These are phyloP conservation scores for Ogataea henricii DNA, from an alignment of 805 yeast species.

Conservation along the genomic window DNA sequence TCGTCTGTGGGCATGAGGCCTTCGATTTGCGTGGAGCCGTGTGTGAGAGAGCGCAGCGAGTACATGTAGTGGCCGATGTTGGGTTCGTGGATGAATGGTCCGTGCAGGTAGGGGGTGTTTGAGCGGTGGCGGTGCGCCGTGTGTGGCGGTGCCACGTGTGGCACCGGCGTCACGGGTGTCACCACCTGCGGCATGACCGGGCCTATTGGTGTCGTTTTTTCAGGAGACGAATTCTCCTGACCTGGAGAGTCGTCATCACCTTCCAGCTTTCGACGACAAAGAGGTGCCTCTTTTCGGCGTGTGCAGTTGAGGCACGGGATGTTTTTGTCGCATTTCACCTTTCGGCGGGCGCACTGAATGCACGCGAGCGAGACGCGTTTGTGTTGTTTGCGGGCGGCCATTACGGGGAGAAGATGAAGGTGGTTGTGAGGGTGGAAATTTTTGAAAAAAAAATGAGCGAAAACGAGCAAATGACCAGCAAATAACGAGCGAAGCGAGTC, in stretches of 20 bases:
- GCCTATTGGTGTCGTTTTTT: too few relatives aligned
- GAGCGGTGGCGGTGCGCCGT: neutral
- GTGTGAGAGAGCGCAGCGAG: conserved; percentile 26
- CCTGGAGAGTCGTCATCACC: neutral
- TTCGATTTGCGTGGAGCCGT: conserved; percentile 24
- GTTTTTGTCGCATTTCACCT: conserved; percentile 29
- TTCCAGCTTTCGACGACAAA: conserved; percentile 16
- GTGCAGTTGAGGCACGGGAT: conserved; percentile 28
- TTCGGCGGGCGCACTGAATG: conserved; percentile 24
- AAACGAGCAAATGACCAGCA: neutral
- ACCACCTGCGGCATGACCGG: too few relatives aligned
- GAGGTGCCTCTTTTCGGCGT: conserved; percentile 19
- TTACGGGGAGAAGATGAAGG: neutral
- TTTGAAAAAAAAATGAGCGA: neutral
- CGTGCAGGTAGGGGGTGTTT: conserved; percentile 2
- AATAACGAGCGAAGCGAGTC: neutral
- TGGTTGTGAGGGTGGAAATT: too few relatives aligned
- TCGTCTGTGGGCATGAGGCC: conserved; percentile 24
- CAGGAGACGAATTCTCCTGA: too few relatives aligned
- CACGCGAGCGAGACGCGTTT: conserved; percentile 22
- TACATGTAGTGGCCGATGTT: conserved; percentile 23
- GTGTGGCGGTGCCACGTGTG: neutral
- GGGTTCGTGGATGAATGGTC: conserved; percentile 15
- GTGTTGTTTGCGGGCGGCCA: neutral
- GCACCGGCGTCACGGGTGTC: neutral